Conservation (phyloP, 208 protist genomes). For the Leishmania gerbilli region DNA sequence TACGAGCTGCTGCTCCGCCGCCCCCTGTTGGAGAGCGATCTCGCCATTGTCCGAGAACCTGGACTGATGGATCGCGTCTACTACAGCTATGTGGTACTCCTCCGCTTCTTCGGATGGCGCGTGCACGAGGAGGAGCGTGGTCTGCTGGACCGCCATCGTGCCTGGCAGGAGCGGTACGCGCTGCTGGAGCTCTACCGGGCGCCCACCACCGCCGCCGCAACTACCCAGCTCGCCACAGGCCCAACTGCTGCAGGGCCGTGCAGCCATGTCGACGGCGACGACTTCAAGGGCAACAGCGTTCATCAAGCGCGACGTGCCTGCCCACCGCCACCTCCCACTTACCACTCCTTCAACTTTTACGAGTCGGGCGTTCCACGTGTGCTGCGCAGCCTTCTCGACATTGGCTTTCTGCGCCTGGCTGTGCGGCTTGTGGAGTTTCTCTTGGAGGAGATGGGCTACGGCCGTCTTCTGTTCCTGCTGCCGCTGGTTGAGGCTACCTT, state of each 20-base stretch:
- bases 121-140: conserved; percentile 82
- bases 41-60: conserved; percentile 51
- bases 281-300: neutral
- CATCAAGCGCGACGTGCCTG: neutral
- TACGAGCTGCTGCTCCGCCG: conserved; percentile 4
- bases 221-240: neutral
- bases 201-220: neutral
- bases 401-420: conserved; percentile 66
- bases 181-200: conserved; percentile 27
- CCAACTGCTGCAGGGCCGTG: neutral
- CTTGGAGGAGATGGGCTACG: conserved; percentile 72
- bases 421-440: conserved; percentile 83
- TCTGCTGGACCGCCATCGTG: conserved; percentile 78
- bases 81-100: conserved; percentile 87
- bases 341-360: conserved; percentile 61
- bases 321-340: conserved; percentile 9
- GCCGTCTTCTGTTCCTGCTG: conserved; percentile 54
- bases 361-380: conserved; percentile 49
- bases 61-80: conserved; percentile 79
- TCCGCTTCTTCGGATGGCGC: conserved; percentile 88
- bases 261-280: neutral
- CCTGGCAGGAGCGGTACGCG: conserved; percentile 66
- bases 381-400: conserved; percentile 59
- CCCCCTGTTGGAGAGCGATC: conserved; percentile 30
- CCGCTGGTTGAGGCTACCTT: conserved; percentile 40